Evolutionary conservation across 331 rosid genomes (phyloP), one percentile per base, ranked within the genome.

Genomic region (Stylosanthes scabra): DNA sequence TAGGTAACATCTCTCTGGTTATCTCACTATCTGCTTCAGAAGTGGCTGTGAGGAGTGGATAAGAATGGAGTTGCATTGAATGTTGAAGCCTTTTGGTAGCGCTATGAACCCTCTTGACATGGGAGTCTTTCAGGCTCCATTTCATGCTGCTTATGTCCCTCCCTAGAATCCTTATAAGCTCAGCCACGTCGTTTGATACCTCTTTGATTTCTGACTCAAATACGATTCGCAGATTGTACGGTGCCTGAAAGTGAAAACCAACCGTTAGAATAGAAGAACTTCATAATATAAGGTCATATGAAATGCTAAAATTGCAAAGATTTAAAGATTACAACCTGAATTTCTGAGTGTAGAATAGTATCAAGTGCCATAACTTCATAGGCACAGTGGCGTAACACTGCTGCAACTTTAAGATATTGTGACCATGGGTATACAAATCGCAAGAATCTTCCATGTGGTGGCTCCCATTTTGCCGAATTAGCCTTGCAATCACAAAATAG

Each of bases 331-430:
- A 51, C 1, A 25, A 85, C 97, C 95, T 87, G 93, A 82, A 91
- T 91, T 81, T 86, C 85, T 11, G 97, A 88, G 84, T 91, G 97
- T 3, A 84, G 78, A 61, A 86, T 86, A 54, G 93, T 86, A 74
- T 91, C 89, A 63, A 91, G 91, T 25, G 97, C 86, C 97, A 91
- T 87, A 58, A 91, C 91, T 74, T 91, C 74, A 66, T 81, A 89
- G 64, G 91, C 91, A 89, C 96, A 89, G 54, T 86, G 84, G 55
- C 88, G 73, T 40, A 90, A 66, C 41, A 86, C 93, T 2, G 88
- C 90, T 63, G 87, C 93, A 47, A 90, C 93, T 71, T 83, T 83
- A 41, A 77, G 87, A 71, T 91, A 87, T 63, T 89, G 89, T 2
- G 80, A 69, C 97, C 97, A 91, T 1, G 96, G 97, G 61, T 87